Percentiles rank a stretch among this genome's conserved stretches.
Evolutionary conservation across 352 stramenopile genomes (phyloP).

Genomic region (Paralagenidium karlingii): DNA sequence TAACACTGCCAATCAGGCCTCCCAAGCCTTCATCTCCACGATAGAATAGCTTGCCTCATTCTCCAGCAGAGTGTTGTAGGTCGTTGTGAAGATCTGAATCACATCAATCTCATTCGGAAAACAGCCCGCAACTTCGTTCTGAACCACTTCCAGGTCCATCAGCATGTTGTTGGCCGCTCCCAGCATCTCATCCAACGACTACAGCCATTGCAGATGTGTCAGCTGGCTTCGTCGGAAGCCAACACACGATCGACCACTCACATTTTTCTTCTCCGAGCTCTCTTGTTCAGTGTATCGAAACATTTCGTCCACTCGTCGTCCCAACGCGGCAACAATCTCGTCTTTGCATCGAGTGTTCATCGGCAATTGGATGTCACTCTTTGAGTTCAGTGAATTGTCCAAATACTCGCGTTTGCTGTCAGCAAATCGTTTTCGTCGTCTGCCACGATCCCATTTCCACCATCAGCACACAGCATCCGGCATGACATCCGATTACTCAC

Average conservation of each 20-base stretch:
- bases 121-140: slow-evolving; percentile 50
- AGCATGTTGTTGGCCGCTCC: slow-evolving; percentile 58
- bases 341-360: slow-evolving; percentile 42
- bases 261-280: slow-evolving; percentile 23
- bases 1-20: not conserved
- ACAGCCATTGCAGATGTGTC: slow-evolving; percentile 3
- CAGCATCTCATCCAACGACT: slow-evolving; percentile 46
- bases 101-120: slow-evolving; percentile 73
- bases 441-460: too few relatives aligned
- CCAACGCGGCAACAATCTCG: slow-evolving; percentile 43
- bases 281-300: slow-evolving; percentile 45
- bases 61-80: slow-evolving; percentile 68
- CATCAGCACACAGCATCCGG: not conserved
- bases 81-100: slow-evolving; percentile 58
- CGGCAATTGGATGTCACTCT: slow-evolving; percentile 26
- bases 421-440: slow-evolving; percentile 27
- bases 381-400: slow-evolving; percentile 38
- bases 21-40: not conserved
- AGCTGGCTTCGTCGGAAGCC: not conserved
- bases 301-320: slow-evolving; percentile 38
- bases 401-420: slow-evolving; percentile 54
- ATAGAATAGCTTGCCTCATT: slow-evolving; percentile 4
- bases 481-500: not conserved
- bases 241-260: not conserved
- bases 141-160: slow-evolving; percentile 67